Evolutionary conservation across 108 stramenopile species (phyloP), one percentile per base, ranked within the genome.

Genomic region (Chaetoceros muelleri): DNA sequence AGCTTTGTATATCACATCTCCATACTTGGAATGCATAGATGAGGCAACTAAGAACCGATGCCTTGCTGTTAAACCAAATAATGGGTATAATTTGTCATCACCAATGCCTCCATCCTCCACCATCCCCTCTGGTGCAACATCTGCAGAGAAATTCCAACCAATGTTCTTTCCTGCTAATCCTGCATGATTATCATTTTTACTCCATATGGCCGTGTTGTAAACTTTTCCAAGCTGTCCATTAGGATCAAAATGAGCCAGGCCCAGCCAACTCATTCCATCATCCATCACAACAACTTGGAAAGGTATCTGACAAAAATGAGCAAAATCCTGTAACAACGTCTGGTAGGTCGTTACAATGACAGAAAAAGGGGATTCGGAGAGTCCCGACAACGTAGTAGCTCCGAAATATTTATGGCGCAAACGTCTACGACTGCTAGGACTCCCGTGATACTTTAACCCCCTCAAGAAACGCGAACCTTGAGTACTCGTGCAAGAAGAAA

Each of bases 21-120:
- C 53, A 24, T 67, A 69, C 28, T 44, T 24, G 7, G 61, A 53
- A 40, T 59, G 59, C 76, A 77, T 65, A 18, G 48, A 55, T 7
- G 73, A 55, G 24, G 85, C 66, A 27, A 82, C 73, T 30, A 87
- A 30, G 51, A 92, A 66, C 30, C 86, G 80, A 79, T 88, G 82
- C 40, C 90, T 68, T n/a, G 84, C 79, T 18, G 90, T 87, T 28
- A 92, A 67, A 10, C 90, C 90, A 44, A 87, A 66, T 57, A 68
- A 75, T n/a, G 74, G n/a, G n/a, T n/a, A n/a, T n/a, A n/a, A n/a
- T n/a, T n/a, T n/a, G n/a, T n/a, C n/a, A n/a, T n/a, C n/a, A n/a
- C n/a, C n/a, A n/a, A n/a, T n/a, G n/a, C n/a, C n/a, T n/a, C n/a
- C 76, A 8, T 79, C 71, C 55, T 71, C 73, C 20, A 57, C 40